These are phyloP conservation scores for Pholiota molesta DNA, from an alignment of 768 basidiomycete genomes.

Conservation along the genomic window DNA sequence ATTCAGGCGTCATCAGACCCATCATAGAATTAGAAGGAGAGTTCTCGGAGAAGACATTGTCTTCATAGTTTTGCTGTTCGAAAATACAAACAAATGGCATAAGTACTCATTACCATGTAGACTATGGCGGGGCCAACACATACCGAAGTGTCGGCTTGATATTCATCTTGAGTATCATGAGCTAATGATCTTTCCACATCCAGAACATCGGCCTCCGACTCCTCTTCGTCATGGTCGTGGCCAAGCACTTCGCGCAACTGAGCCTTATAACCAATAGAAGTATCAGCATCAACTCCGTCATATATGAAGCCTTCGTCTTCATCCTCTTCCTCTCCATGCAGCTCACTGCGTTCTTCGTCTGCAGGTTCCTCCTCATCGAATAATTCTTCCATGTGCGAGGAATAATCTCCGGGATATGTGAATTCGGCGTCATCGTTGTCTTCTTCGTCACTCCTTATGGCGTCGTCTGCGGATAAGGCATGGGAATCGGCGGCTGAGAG, in stretches of 20 bases:
- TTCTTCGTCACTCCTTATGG: conserved; percentile 48
- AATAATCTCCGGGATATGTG: conserved; percentile 57
- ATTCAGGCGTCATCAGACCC: conserved; percentile 41
- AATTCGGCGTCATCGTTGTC: conserved; percentile 35
- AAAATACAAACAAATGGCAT: neutral
- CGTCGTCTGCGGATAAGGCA: neutral
- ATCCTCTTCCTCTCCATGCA: conserved; percentile 41
- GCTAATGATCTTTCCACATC: conserved; percentile 51
- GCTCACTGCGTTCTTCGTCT: conserved; percentile 16
- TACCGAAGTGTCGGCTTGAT: conserved; percentile 33
- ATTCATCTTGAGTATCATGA: conserved; percentile 33
- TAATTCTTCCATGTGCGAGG: conserved; percentile 70
- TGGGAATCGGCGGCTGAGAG: neutral
- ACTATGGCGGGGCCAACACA: conserved; percentile 11
- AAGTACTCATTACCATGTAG: neutral
- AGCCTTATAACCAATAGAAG: conserved; percentile 59
- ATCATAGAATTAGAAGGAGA: conserved; percentile 41
- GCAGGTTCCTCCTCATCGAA: conserved; percentile 43
- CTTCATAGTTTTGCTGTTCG: neutral
- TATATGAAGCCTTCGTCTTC: conserved; percentile 74
- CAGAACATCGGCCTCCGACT: conserved; percentile 40
- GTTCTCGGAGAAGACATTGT: conserved; percentile 16
- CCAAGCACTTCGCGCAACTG: conserved; percentile 76
- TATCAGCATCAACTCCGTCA: conserved; percentile 64
- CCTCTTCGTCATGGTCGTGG: conserved; percentile 54